Evolutionary conservation across 2,329 filamentous ascomycete species (phyloP).

Genomic region (Aspergillus terreus): DNA sequence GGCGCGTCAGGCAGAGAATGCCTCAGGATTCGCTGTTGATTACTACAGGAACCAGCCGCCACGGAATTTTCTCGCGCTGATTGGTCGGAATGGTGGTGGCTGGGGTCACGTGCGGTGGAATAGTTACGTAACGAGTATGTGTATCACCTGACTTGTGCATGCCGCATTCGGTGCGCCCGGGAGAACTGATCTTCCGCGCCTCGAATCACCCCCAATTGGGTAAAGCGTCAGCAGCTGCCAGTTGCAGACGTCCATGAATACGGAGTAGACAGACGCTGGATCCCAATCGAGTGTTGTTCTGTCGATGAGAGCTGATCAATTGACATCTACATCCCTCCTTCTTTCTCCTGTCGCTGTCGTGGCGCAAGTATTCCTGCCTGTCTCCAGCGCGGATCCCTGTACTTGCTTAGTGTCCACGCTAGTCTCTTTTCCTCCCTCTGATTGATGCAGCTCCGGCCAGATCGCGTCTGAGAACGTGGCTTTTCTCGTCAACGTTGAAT

Average conservation of each 20-base stretch:
- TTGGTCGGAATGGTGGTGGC: conserved; percentile 16
- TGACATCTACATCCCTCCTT: not conserved
- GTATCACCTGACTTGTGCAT: conserved; percentile 2
- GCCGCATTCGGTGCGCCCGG: conserved; percentile 12
- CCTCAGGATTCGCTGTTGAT: not conserved
- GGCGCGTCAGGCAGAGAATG: conserved; percentile 6
- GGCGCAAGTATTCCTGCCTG: not conserved
- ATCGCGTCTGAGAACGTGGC: conserved; percentile 28
- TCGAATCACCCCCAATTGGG: conserved; percentile 15
- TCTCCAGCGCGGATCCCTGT: not conserved
- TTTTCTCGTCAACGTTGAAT: conserved; percentile 8
- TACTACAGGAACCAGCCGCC: conserved; percentile 13
- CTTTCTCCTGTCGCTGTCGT: not conserved
- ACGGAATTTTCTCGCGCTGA: conserved; percentile 3
- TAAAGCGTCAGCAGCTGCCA: conserved; percentile 26
- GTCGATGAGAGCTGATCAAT: not conserved
- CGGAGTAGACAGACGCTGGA: too few species aligned
- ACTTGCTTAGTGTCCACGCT: conserved; percentile 5
- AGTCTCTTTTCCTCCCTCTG: conserved; percentile 3
- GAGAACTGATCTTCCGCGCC: conserved; percentile 14
- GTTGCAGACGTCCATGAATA: not conserved
- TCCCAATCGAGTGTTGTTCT: not conserved
- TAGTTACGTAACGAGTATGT: conserved; percentile 6
- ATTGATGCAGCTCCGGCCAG: conserved; percentile 24
- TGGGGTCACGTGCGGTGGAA: conserved; percentile 26